Evolutionary conservation across 768 basidiomycete genomes (phyloP).

Genomic region (Auricularia cornea): DNA sequence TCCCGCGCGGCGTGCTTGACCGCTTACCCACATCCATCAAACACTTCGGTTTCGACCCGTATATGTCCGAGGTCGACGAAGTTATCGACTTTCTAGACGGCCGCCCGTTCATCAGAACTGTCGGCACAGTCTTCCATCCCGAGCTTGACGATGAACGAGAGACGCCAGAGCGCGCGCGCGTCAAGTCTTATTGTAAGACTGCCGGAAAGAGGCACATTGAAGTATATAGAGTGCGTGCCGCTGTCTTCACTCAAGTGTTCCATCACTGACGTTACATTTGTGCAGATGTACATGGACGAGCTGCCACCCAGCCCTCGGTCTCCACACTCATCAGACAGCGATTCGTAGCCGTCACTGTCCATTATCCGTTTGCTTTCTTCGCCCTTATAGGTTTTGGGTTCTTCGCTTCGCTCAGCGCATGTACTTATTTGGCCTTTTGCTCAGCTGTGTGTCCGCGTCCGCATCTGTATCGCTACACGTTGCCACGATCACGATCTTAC

Average conservation of each 20-base stretch:
- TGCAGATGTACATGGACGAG: not conserved
- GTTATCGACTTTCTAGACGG: not conserved
- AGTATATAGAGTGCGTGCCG: not conserved
- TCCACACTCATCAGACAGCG: too few relatives aligned
- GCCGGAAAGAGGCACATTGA: not conserved
- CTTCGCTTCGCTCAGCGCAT: too few relatives aligned
- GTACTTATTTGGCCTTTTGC: too few relatives aligned
- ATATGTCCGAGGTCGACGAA: not conserved
- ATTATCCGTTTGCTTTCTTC: too few relatives aligned
- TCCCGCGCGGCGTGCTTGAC: not conserved
- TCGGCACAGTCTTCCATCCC: not conserved
- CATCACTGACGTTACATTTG: not conserved
- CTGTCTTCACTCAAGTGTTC: not conserved
- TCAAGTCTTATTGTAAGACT: not conserved
- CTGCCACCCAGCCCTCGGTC: not conserved
- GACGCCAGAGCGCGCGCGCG: not conserved
- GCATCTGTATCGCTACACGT: too few relatives aligned
- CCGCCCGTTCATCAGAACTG: not conserved
- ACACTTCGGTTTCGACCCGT: not conserved
- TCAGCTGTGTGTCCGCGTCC: too few relatives aligned
- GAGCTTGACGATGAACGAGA: not conserved
- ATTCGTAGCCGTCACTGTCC: too few relatives aligned
- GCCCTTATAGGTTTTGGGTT: too few relatives aligned
- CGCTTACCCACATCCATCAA: not conserved
- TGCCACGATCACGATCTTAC: too few relatives aligned